Base-by-base conservation (phyloP, 2,329 filamentous ascomycete species). In the Apiospora saccharicola region DNA sequence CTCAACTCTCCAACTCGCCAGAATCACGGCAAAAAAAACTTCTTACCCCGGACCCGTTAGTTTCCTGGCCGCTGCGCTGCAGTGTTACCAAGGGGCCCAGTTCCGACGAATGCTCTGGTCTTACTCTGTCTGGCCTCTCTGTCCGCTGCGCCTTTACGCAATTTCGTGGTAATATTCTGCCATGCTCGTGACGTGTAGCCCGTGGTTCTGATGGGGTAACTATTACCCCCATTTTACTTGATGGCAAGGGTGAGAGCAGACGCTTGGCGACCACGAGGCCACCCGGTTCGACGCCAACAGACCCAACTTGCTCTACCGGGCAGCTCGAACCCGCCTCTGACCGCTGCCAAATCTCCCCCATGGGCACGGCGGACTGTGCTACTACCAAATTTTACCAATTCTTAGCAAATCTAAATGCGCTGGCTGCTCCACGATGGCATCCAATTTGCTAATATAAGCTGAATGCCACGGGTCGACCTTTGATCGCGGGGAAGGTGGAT, bases 161-260 rank as follows among this genome's bases (percentile, higher is more conserved):
- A 73, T 72, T 67, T 72, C 64, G 30, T 24, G 47, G 70, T 49
- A 68, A 73, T 72, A 70, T 73, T 71, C 68, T 71, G 67, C 70
- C 68, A 71, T 43, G 67, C 72, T 72, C 72, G 72, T 73, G 72
- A 73, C 72, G 72, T 70, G 72, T 67, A 51, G 47, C 57, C 57
- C 70, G 44, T 70, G 72, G 72, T 53, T 68, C 67, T 44, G 16
- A 69, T 69, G 67, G 67, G 67, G 67, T 69, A 47, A 51, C 47
- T 51, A 70, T 70, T 70, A 70, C 68, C 68, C 68, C 68, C 68
- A 70, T 70, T 70, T 70, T 70, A 70, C 68, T 44, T 70, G 68
- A 70, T 70, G 10, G 57, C 57, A 64, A 64, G 57, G 57, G 57
- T 12, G 30, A 61, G 37, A 41, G 37, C 49, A 70, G 68, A 47